phyloP scores from a whole-genome alignment of 164 flowering plant species.

The Nymphaea thermarum region DNA sequence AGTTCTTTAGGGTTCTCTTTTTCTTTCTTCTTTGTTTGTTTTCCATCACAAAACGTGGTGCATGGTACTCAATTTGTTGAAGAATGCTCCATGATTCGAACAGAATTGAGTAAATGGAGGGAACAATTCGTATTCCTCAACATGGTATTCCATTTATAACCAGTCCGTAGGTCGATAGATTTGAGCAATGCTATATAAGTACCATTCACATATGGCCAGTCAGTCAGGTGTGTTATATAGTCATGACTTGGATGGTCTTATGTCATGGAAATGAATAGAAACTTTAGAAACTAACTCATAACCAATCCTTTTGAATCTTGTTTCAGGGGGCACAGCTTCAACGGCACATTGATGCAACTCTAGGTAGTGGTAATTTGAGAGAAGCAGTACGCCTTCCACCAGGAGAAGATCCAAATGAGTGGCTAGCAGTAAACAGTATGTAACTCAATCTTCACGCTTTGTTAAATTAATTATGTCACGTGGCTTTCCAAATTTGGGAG shows the following conservation, averaged over 20 bases:
- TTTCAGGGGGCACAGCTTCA: constrained; percentile 91
- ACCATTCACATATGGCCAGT: background rate
- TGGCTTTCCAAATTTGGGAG: no score
- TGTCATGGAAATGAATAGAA: background rate
- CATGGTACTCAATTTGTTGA: no score
- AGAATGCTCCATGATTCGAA: no score
- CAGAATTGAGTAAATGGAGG: no score
- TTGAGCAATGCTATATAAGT: no score
- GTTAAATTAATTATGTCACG: background rate
- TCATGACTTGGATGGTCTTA: background rate
- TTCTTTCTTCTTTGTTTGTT: no score
- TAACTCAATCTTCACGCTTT: constrained; percentile 16
- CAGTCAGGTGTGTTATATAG: background rate
- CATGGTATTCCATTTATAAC: no score
- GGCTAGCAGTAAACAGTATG: constrained; percentile 99
- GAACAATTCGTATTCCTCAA: no score
- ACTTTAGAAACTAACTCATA: background rate
- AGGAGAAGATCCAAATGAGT: constrained; percentile 98
- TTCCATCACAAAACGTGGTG: no score
- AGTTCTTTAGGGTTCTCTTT: no score
- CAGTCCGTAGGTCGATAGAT: no score
- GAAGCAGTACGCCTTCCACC: constrained; percentile 99
- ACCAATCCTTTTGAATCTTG: background rate
- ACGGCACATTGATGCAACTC: constrained; percentile 96
- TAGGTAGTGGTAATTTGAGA: constrained; percentile 99